phyloP scores from a whole-genome alignment of 441 rosid genomes.

The Jatropha podagrica region DNA sequence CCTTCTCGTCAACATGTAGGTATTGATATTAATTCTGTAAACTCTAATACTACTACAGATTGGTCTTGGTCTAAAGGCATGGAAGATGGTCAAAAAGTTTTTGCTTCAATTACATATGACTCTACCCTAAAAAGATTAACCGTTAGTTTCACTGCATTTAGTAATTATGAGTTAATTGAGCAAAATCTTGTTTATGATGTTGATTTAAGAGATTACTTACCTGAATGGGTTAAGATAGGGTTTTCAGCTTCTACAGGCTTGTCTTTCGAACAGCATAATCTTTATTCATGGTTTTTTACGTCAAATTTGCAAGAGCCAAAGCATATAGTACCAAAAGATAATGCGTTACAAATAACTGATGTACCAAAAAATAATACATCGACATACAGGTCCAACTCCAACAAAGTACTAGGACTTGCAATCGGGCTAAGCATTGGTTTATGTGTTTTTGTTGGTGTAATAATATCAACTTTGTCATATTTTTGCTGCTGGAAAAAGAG shows the following conservation, averaged over 20 bases:
- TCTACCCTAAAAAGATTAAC: constrained; percentile 25
- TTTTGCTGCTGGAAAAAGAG: background rate
- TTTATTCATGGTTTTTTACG: constrained; percentile 32
- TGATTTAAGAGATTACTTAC: constrained; percentile 16
- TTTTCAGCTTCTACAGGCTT: constrained; percentile 33
- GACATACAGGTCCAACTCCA: background rate
- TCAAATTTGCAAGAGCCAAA: constrained; percentile 20
- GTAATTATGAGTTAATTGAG: background rate
- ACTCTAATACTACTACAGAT: constrained; percentile 8
- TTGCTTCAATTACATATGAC: constrained; percentile 29
- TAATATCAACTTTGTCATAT: too few relatives aligned
- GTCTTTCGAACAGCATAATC: background rate
- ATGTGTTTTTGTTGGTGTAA: background rate
- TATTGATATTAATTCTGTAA: constrained; percentile 26
- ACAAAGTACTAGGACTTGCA: background rate
- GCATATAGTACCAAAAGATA: background rate
- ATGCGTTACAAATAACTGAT: too few relatives aligned
- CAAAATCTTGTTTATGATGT: background rate
- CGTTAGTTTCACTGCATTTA: constrained; percentile 6
- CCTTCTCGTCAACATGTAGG: constrained; percentile 28
- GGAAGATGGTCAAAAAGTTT: background rate
- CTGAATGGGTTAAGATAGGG: constrained; percentile 34
- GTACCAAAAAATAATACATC: background rate
- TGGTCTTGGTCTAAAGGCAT: constrained; percentile 25
- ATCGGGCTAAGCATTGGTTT: background rate